Percentiles rank a stretch among this genome's conserved stretches.
Evolutionary conservation across 306 rosid genomes (phyloP).

Genomic region (Bauhinia variegata): DNA sequence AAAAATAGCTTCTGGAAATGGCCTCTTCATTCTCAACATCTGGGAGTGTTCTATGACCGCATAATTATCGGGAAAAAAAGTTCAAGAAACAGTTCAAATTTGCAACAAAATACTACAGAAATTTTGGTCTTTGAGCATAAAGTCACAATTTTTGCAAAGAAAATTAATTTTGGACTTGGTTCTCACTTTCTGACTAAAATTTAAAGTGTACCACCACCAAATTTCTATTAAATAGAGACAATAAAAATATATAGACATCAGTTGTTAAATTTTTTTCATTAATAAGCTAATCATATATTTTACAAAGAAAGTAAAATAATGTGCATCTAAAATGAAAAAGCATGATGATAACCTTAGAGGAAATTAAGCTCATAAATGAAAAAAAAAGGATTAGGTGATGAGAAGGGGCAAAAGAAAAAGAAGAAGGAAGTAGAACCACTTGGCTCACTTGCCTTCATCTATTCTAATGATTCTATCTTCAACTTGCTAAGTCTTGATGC

Average conservation of each 20-base stretch:
- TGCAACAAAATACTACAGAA: neutral
- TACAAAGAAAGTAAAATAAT: conserved; percentile 17
- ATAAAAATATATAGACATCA: conserved; percentile 5
- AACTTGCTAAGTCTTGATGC: conserved; percentile 33
- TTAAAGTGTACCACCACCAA: conserved; percentile 16
- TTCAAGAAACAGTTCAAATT: conserved; percentile 23
- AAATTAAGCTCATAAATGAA: conserved; percentile 16
- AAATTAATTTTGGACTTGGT: neutral
- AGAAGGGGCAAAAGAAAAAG: conserved; percentile 3
- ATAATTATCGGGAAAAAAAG: conserved; percentile 3
- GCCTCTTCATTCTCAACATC: neutral
- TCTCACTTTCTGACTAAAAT: conserved; percentile 28
- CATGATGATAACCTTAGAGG: conserved; percentile 31
- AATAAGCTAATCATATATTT: conserved; percentile 25
- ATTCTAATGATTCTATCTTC: neutral
- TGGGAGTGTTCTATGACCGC: no score
- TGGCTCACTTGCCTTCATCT: neutral
- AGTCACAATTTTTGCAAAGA: neutral
- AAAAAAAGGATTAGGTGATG: conserved; percentile 24
- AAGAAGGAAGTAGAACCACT: neutral
- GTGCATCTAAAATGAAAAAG: conserved; percentile 35
- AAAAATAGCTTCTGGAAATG: conserved; percentile 1
- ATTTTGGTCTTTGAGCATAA: neutral
- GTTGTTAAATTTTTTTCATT: no score
- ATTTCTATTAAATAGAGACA: neutral